Base-by-base conservation (phyloP, 1,284 basidiomycete species). In the Boletus mariae region DNA sequence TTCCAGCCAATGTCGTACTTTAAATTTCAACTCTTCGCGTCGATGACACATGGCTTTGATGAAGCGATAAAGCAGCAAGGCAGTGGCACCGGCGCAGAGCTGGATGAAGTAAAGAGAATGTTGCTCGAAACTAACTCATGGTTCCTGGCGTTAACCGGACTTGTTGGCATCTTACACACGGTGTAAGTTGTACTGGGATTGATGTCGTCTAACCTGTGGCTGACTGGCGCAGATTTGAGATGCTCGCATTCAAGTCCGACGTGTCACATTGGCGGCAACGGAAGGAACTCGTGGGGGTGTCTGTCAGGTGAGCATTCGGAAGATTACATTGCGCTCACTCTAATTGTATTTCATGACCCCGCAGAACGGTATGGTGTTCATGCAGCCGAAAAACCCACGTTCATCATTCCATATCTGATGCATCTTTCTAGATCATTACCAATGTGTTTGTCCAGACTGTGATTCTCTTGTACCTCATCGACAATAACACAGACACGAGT, bases 31-130 rank as follows among this genome's bases (percentile, higher is more conserved):
- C 67, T 92, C 13, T 93, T 90, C 65, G 82, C 91, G 0, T 80
- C 84, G 1, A 83, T 95, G 81, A 87, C 88, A 4, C 80, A 81
- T 44, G 85, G 89, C 4, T 93, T 95, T 67, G 86, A 92, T 49
- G 87, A 93, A 64, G 88, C 88, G 20, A 81, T 85, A 4, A 83
- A 87, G 67, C 80, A 87, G 57, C 84, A 90, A 67, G 84, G 87
- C 23, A 74, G 77, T 13, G 72, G 75, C 1, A 75, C 77, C 20
- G 73, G 80, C 4, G 83, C 83, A 12, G 94, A 98, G 70, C 69
- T 97, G 44, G 95, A 98, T 69, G 94, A 96, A 74, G 73, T 98
- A 63, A 97, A 97, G 75, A 78, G 94, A 58, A 94, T 96, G 87
- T 74, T 97, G 46, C 76, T 86, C n/a, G 93, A 98, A 75, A 98